phyloP scores from a whole-genome alignment of 306 rosid genomes.

The Trichosanthes truncata region DNA sequence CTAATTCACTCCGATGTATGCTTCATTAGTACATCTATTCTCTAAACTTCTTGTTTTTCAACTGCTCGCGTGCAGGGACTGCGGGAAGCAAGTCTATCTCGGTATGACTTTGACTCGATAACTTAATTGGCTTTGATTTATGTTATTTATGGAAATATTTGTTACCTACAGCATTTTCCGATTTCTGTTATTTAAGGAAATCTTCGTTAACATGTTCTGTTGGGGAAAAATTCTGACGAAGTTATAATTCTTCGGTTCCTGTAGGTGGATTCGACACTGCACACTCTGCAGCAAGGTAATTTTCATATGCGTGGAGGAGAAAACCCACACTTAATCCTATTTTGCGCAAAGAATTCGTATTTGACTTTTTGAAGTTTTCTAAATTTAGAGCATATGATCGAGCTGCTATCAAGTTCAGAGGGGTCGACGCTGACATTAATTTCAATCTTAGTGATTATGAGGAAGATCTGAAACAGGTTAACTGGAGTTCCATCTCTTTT shows the following conservation, averaged over 20 bases:
- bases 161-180: slow-evolving; percentile 21
- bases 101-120: slow-evolving; percentile 45
- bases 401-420: slow-evolving; percentile 97
- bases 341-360: background rate
- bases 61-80: slow-evolving; percentile 59
- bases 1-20: slow-evolving; percentile 4
- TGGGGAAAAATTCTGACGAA: slow-evolving; percentile 18
- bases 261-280: slow-evolving; percentile 99
- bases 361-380: slow-evolving; percentile 7
- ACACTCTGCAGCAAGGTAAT: slow-evolving; percentile 94
- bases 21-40: background rate
- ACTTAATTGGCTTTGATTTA: slow-evolving; percentile 13
- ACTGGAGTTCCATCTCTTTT: slow-evolving; percentile 3
- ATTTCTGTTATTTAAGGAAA: slow-evolving; percentile 2
- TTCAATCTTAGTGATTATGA: slow-evolving; percentile 85
- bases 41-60: background rate
- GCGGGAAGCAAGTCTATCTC: slow-evolving; percentile 95
- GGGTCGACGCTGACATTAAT: slow-evolving; percentile 95
- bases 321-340: background rate
- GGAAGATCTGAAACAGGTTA: slow-evolving; percentile 87
- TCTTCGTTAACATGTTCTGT: background rate
- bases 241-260: slow-evolving; percentile 19
- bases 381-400: slow-evolving; percentile 89
- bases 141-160: slow-evolving; percentile 9
- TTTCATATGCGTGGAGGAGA: background rate